These are phyloP conservation scores for Phoenix roebelenii DNA, from an alignment of 176 grass and related monocot genomes.

Conservation along the genomic window DNA sequence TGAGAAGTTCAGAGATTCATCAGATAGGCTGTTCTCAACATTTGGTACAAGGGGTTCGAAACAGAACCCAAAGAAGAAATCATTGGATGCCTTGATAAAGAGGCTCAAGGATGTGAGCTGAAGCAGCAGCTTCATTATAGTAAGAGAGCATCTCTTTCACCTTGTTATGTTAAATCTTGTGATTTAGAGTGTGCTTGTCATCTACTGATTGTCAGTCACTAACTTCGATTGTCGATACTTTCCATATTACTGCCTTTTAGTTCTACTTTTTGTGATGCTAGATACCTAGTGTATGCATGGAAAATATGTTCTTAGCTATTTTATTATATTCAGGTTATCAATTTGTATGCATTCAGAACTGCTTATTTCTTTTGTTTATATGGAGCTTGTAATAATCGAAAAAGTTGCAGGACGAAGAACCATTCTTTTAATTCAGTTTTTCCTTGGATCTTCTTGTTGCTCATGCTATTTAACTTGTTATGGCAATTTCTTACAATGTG, in stretches of 20 bases:
- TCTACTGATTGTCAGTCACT: slow-evolving; percentile 27
- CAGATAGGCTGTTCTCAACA: slow-evolving; percentile 79
- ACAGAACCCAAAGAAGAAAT: slow-evolving; percentile 87
- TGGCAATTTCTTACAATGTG: too few relatives aligned
- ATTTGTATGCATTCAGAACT: too few relatives aligned
- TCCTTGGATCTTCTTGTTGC: too few relatives aligned
- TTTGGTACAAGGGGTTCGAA: slow-evolving; percentile 70
- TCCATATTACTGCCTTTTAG: too few relatives aligned
- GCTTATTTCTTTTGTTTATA: too few relatives aligned
- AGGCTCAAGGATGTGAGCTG: slow-evolving; percentile 85
- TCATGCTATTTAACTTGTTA: too few relatives aligned
- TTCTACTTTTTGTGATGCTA: slow-evolving; percentile 30
- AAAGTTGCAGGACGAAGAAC: too few relatives aligned
- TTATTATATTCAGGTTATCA: too few relatives aligned
- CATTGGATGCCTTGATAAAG: slow-evolving; percentile 82
- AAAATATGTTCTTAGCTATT: too few relatives aligned
- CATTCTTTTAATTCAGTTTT: too few relatives aligned
- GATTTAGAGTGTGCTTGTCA: slow-evolving; percentile 39
- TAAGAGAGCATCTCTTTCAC: slow-evolving; percentile 34
- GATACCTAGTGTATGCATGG: neutral
- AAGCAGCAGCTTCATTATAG: slow-evolving; percentile 22
- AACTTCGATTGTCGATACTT: neutral
- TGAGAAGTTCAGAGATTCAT: slow-evolving; percentile 93
- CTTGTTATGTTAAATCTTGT: slow-evolving; percentile 23
- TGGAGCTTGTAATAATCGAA: too few relatives aligned